Evolutionary conservation across 2,329 filamentous ascomycete genomes (phyloP), one percentile per base, ranked within the genome.

Genomic region (Fusarium caatingaense): DNA sequence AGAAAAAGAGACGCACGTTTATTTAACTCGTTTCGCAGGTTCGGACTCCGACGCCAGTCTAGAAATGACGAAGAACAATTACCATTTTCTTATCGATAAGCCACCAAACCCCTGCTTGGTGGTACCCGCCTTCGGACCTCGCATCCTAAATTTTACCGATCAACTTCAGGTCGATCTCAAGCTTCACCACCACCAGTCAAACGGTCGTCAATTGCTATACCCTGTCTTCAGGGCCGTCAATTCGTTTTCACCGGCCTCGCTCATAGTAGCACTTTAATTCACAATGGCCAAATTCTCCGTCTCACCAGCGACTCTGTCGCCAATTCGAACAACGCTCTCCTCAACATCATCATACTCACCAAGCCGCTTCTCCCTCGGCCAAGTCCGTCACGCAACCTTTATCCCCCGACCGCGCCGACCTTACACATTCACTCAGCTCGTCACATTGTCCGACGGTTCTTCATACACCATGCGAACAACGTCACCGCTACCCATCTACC

Each of bases 391-490:
- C 78, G 96, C 96, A 55, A 94, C 92, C 25, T 92, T 97, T 69
- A 88, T 98, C 78, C 88, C 87, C 67, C 93, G 96, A 18, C 94
- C 94, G n/a, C 92, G 94, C 77, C 89, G 94, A 8, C 95, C 96
- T 44, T 98, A 98, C 86, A 93, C 91, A 73, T 98, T 98, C 86
- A 98, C 95, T n/a, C 96, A 99, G 83, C 88, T 99, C 65, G 86
- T 99, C 72, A 94, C 94, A 56, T 91, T 98, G 70, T 93, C 92
- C 42, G 96, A 99, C 84, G 96, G 96, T 74, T 92, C 89, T 76
- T 92, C 94, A 64, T 98, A 89, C 82, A 90, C 91, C 50, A 86
- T 90, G 76, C 92, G 92, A 78, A 94, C 93, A 25, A 93, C 92
- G 13, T 93, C 89, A 13, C 93, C 93, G 1, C 72, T 81, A 37